Percentiles rank a stretch among this genome's conserved stretches.
phyloP scores from a whole-genome alignment of 1,139 yeast genomes.

The Scheffersomyces insectosa region DNA sequence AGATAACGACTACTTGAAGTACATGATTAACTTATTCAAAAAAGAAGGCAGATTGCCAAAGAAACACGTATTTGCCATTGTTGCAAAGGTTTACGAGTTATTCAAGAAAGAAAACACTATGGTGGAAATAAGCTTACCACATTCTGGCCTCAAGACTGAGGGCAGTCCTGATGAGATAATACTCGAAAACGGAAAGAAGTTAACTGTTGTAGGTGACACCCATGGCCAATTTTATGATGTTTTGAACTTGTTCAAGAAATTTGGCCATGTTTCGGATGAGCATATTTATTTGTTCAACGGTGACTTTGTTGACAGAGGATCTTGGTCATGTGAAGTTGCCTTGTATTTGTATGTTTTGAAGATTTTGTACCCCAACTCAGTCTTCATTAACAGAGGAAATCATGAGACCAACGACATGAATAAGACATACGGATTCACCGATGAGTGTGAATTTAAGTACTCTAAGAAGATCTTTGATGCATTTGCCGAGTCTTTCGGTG shows the following conservation, averaged over 20 bases:
- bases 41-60: conserved; percentile 75
- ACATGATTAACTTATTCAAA: conserved; percentile 69
- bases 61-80: conserved; percentile 80
- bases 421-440: conserved; percentile 93
- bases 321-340: conserved; percentile 98
- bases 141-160: conserved; percentile 22
- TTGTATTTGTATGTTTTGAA: conserved; percentile 77
- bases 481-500: conserved; percentile 84
- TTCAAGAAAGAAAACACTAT: conserved; percentile 69
- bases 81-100: conserved; percentile 68
- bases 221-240: conserved; percentile 96
- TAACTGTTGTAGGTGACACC: conserved; percentile 96
- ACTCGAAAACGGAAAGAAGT: conserved; percentile 32
- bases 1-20: conserved; percentile 54
- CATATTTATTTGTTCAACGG: conserved; percentile 91
- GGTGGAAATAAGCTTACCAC: conserved; percentile 64
- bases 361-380: conserved; percentile 68
- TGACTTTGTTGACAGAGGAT: conserved; percentile 96
- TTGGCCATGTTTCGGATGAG: conserved; percentile 65
- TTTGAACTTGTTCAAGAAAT: conserved; percentile 69
- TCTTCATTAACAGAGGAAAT: conserved; percentile 88
- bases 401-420: conserved; percentile 98
- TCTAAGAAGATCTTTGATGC: conserved; percentile 79
- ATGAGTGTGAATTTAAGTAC: conserved; percentile 91
- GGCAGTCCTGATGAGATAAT: conserved; percentile 22